Evolutionary conservation across 1,284 basidiomycete species (phyloP), one percentile per base, ranked within the genome.

Genomic region (Psilocybe mexicana): DNA sequence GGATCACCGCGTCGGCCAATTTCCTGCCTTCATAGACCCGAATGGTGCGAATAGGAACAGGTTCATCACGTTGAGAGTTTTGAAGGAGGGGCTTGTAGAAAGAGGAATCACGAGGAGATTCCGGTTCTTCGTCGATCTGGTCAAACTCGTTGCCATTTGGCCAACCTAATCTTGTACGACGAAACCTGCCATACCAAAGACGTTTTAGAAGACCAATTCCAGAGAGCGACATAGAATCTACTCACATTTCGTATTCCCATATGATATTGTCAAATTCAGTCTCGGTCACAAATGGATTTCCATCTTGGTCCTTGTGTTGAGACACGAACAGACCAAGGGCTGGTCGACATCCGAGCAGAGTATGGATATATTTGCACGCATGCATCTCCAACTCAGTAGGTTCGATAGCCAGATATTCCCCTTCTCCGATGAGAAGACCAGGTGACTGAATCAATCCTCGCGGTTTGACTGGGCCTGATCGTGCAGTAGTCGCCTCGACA

Each of bases 311-410:
- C 14, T 68, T 66, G 43, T 79, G 74, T 2, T 75, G 74, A 60
- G 65, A 49, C 18, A 87, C 66, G 65, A 74, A 84, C 43, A 82
- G 80, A n/a, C 64, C 67, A 7, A 91, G 71, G 1, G 86, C 85
- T 44, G 75, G 74, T 64, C 82, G 82, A 65, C 82, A 86, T 25
- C 81, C 82, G 23, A 91, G 73, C 2, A 91, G 67, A 6, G 78
- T 77, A 66, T 90, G 85, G 52, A 88, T 72, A 65, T 86, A 78
- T 69, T 84, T 85, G 71, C 81, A 84, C 7, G 83, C 77, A 63
- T 90, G 85, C 81, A 86, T 83, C 73, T 90, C 87, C 43, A 90
- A 72, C 66, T 88, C 87, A 2, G 69, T 65, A 8, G 86, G 77
- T 0, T 76, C 58, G 64, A 87, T 75, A 1, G 85, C 81, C 46